Evolutionary conservation across 768 basidiomycete genomes (phyloP), one percentile per base, ranked within the genome.

Genomic region (Boletus vinaceobasis): DNA sequence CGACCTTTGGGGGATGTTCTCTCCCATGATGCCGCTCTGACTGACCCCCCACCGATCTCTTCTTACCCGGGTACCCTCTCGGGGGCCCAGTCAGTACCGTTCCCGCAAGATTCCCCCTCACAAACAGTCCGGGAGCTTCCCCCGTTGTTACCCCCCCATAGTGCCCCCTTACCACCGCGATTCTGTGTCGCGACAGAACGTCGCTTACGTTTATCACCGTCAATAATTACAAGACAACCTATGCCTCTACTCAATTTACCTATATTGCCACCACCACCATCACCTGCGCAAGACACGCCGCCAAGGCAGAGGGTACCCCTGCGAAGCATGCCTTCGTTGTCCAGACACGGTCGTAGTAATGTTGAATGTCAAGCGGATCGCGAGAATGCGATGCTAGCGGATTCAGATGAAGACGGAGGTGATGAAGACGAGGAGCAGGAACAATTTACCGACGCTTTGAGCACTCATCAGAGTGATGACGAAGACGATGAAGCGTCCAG

Each of bases 271-370:
- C 76, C 77, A 7, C 62, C 70, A 7, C 64, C 71, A 7, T 59
- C 63, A 5, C 56, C 64, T 43, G 33, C 56, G 7, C 38, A 47
- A 29, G 57, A 52, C 19, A 14, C 57, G 4, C 47, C 51, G 1
- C 60, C 63, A 29, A 60, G 61, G 40, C 52, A 57, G 45, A 57
- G 53, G 42, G 50, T 67, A 43, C 74, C 78, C 13, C 66, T 84
- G 58, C 72, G 75, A 43, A 80, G 73, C 55, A 80, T 85, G 72
- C 86, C 86, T 32, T 82, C 79, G 27, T 64, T 85, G 45, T 74
- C 75, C 17, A 72, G 75, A 62, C 64, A 72, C 29, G 76, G 77
- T 43, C 53, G 17, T 21, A 61, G 60, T 48, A 57, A 67, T 27
- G 19, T 49, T 29, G 72, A 69, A 42, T 43, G 36, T 29, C 55